Conservation (phyloP, 208 protist species). For the Trypanosoma platydactyli region DNA sequence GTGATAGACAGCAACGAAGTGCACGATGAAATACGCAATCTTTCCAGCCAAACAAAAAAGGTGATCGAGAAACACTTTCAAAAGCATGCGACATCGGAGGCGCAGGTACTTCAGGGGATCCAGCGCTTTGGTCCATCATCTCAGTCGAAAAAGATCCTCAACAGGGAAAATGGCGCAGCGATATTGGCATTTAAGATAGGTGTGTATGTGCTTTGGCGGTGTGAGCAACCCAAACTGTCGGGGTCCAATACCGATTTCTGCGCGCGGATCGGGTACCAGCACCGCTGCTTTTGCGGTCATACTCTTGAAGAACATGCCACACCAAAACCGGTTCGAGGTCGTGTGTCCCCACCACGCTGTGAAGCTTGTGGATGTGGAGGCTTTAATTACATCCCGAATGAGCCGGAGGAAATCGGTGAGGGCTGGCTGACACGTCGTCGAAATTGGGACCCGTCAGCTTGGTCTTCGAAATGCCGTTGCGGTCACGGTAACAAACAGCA, state of each 20-base stretch:
- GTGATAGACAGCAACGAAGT: constrained; percentile 64
- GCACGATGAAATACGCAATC: constrained; percentile 72
- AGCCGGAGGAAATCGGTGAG: constrained; percentile 87
- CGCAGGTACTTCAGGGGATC: constrained; percentile 66
- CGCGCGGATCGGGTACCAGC: constrained; percentile 60
- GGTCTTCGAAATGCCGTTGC: constrained; percentile 85
- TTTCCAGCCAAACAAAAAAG: constrained; percentile 43
- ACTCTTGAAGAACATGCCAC: constrained; percentile 40
- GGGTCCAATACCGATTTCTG: constrained; percentile 80
- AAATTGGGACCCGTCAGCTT: constrained; percentile 59
- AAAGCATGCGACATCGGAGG: constrained; percentile 59
- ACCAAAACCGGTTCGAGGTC: constrained; percentile 7
- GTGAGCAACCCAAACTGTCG: constrained; percentile 38
- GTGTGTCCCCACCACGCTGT: constrained; percentile 16
- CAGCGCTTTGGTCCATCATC: constrained; percentile 74
- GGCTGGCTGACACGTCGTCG: constrained; percentile 69
- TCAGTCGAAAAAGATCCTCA: constrained; percentile 61
- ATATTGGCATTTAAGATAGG: constrained; percentile 58
- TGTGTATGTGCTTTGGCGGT: constrained; percentile 82
- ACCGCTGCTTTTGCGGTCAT: constrained; percentile 85
- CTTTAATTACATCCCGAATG: constrained; percentile 83
- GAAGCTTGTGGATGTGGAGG: constrained; percentile 48
- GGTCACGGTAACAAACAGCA: constrained; percentile 65
- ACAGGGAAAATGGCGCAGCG: constrained; percentile 79
- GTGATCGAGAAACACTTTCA: constrained; percentile 56